These are phyloP conservation scores for Xylaria longipes DNA, from an alignment of 495 filamentous ascomycete species.

Conservation along the genomic window DNA sequence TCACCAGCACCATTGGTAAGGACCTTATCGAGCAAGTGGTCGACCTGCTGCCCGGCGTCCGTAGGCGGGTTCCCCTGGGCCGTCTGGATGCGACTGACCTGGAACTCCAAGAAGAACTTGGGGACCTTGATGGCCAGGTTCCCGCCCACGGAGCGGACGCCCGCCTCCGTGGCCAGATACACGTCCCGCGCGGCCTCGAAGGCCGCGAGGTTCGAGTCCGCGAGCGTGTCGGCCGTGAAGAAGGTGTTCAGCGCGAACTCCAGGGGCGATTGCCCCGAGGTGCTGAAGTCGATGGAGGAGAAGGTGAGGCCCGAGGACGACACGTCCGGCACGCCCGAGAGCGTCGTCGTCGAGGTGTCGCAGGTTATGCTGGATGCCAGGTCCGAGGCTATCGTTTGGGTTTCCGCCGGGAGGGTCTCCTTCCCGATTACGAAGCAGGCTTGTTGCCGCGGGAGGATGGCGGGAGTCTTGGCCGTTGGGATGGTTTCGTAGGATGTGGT, in stretches of 20 bases:
- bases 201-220: conserved; percentile 43
- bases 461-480: not conserved
- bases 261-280: conserved; percentile 41
- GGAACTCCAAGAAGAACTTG: conserved; percentile 58
- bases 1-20: conserved; percentile 52
- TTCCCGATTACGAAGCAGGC: conserved; percentile 56
- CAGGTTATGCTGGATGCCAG: conserved; percentile 49
- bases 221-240: conserved; percentile 46
- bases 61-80: conserved; percentile 55
- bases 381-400: conserved; percentile 37
- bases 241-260: conserved; percentile 52
- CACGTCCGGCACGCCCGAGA: conserved; percentile 53
- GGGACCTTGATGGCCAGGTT: conserved; percentile 54
- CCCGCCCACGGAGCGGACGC: conserved; percentile 50
- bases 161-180: conserved; percentile 58
- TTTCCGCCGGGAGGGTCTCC: conserved; percentile 38
- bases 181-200: conserved; percentile 53
- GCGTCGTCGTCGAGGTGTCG: conserved; percentile 40
- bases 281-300: conserved; percentile 53
- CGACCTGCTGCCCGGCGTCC: conserved; percentile 50
- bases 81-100: conserved; percentile 56
- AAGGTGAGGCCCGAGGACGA: conserved; percentile 46
- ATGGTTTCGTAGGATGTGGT: conserved; percentile 22
- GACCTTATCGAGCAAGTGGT: conserved; percentile 56
- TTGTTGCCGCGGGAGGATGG: conserved; percentile 22